Evolutionary conservation across 1,284 basidiomycete species (phyloP).

Genomic region (Anthracocystis setariae): DNA sequence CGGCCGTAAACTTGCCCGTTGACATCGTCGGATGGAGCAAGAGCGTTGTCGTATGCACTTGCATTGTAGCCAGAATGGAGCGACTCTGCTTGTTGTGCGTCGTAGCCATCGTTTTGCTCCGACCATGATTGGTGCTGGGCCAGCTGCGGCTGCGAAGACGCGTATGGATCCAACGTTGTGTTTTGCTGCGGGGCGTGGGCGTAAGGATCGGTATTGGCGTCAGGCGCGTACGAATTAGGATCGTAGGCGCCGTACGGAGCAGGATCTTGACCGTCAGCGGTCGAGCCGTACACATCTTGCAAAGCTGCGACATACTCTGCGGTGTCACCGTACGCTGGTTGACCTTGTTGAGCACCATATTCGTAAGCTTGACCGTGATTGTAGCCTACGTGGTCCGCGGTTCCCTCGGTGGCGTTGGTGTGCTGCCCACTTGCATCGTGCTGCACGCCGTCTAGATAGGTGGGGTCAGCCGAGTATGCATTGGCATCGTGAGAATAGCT

Average conservation of each 20-base stretch:
- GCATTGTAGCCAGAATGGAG: conserved; percentile 7
- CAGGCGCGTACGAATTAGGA: conserved; percentile 5
- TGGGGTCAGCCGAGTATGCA: conserved; percentile 13
- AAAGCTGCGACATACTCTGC: conserved; percentile 3
- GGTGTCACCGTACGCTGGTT: conserved; percentile 16
- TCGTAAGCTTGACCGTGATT: conserved; percentile 11
- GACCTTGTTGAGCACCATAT: conserved; percentile 10
- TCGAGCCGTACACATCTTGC: conserved; percentile 9
- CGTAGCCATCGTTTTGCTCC: conserved; percentile 11
- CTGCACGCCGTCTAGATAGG: conserved; percentile 11
- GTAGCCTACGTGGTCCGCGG: conserved; percentile 17
- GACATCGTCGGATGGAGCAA: neutral
- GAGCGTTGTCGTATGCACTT: neutral
- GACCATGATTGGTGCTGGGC: conserved; percentile 12
- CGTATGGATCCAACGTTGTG: conserved; percentile 1
- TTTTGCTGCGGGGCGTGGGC: conserved; percentile 17
- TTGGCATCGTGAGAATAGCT: conserved; percentile 20
- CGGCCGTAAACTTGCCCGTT: conserved; percentile 8
- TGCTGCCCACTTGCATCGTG: conserved; percentile 10
- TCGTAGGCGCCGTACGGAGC: conserved; percentile 14
- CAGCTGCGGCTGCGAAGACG: conserved; percentile 11
- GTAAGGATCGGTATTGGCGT: conserved; percentile 3
- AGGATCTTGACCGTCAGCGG: neutral
- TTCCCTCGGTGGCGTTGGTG: neutral
- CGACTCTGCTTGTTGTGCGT: conserved; percentile 3